phyloP scores from a whole-genome alignment of 495 filamentous ascomycete genomes.

The Aspergillus conjunctus region DNA sequence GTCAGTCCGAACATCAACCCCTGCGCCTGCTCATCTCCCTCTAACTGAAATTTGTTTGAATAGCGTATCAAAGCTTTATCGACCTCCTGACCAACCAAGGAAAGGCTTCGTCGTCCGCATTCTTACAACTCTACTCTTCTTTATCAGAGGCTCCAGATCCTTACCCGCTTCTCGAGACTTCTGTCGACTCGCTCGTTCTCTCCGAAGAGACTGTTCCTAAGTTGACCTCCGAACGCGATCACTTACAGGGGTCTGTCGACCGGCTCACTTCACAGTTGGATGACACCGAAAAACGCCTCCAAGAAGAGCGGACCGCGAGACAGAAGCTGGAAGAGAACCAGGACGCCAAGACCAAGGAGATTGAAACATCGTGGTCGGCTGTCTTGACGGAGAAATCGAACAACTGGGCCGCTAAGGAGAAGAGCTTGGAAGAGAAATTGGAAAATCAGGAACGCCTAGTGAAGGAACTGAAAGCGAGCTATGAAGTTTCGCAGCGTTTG shows the following conservation, averaged over 20 bases:
- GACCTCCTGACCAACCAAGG: conserved; percentile 93
- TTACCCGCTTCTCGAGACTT: conserved; percentile 94
- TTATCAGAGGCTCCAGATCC: conserved; percentile 95
- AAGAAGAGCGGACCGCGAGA: conserved; percentile 70
- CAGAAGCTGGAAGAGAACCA: conserved; percentile 75
- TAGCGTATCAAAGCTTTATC: conserved; percentile 96
- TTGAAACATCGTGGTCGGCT: conserved; percentile 86
- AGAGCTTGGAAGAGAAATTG: conserved; percentile 85
- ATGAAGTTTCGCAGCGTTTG: conserved; percentile 91
- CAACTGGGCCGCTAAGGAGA: conserved; percentile 96
- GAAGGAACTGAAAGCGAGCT: conserved; percentile 94
- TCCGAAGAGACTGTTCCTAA: conserved; percentile 90
- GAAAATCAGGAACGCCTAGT: conserved; percentile 91
- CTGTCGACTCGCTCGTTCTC: conserved; percentile 86
- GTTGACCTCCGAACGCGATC: conserved; percentile 81
- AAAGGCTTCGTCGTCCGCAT: conserved; percentile 87
- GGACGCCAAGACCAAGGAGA: conserved; percentile 77
- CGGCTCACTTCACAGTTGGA: conserved; percentile 92
- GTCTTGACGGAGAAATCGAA: conserved; percentile 93
- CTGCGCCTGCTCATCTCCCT: conserved; percentile 15
- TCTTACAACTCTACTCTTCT: conserved; percentile 88
- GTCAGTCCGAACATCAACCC: conserved; percentile 39
- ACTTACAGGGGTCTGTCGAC: conserved; percentile 75
- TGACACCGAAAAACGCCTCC: conserved; percentile 72
- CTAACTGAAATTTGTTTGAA: conserved; percentile 13